Conservation (phyloP, 305 asterid species). For the Fraxinus angustifolia region DNA sequence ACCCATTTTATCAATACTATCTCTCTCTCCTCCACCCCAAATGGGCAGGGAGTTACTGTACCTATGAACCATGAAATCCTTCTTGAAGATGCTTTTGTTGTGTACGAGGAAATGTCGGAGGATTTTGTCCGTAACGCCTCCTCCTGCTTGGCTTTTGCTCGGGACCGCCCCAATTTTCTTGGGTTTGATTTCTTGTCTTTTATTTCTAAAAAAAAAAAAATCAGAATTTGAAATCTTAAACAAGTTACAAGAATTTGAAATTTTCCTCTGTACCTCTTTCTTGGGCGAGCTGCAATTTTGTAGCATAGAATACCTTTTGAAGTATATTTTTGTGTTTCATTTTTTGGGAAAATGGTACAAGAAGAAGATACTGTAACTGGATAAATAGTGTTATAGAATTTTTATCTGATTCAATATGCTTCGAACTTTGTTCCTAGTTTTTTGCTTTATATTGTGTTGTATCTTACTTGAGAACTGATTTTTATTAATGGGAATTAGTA, state of each 20-base stretch:
- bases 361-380: neutral
- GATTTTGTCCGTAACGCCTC: conserved; percentile 57
- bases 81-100: conserved; percentile 68
- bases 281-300: neutral
- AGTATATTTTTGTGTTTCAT: neutral
- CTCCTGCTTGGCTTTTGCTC: conserved; percentile 62
- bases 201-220: neutral
- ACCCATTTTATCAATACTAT: conserved; percentile 39
- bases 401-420: neutral
- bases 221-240: neutral
- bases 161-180: conserved; percentile 57
- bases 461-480: neutral
- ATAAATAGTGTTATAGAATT: neutral
- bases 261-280: neutral
- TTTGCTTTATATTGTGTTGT: neutral
- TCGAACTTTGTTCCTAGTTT: neutral
- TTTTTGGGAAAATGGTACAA: neutral
- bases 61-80: conserved; percentile 25
- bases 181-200: conserved; percentile 41
- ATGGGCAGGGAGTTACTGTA: conserved; percentile 21
- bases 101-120: conserved; percentile 56
- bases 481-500: neutral
- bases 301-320: neutral
- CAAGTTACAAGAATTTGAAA: neutral
- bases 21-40: conserved; percentile 22